Evolutionary conservation across 805 yeast species (phyloP).

Genomic region (baker's yeast (Saccharomyces cerevisiae)): DNA sequence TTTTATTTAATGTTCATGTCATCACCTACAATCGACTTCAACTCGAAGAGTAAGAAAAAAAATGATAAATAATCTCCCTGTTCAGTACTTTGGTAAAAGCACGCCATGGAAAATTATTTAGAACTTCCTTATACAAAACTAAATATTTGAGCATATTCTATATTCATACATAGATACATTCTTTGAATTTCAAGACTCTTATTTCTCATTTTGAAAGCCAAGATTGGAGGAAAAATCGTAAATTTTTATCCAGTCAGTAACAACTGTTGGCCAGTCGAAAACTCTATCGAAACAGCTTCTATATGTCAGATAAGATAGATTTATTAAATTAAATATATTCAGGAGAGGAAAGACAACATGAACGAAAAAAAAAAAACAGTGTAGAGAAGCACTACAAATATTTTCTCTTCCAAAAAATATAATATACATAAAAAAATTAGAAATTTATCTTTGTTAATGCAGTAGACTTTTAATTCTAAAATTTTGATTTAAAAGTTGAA

Average conservation of each 20-base stretch:
- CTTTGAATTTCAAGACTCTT: background rate
- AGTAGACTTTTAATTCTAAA: conserved; percentile 2
- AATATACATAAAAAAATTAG: background rate
- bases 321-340: background rate
- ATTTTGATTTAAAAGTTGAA: background rate
- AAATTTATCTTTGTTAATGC: conserved; percentile 7
- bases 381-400: background rate
- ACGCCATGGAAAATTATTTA: background rate
- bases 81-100: background rate
- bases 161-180: background rate
- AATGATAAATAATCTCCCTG: background rate
- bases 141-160: background rate
- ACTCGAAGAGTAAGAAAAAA: background rate
- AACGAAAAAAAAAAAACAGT: background rate
- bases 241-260: background rate
- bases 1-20: conserved; percentile 16
- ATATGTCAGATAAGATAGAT: background rate
- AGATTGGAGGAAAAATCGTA: background rate
- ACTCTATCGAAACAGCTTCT: background rate
- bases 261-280: background rate
- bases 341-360: background rate
- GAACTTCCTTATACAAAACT: background rate
- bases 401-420: background rate
- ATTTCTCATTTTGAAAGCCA: background rate
- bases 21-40: background rate